Base-by-base conservation (phyloP, 371 early-diverging fungal genomes). In the Zychaea mexicana region DNA sequence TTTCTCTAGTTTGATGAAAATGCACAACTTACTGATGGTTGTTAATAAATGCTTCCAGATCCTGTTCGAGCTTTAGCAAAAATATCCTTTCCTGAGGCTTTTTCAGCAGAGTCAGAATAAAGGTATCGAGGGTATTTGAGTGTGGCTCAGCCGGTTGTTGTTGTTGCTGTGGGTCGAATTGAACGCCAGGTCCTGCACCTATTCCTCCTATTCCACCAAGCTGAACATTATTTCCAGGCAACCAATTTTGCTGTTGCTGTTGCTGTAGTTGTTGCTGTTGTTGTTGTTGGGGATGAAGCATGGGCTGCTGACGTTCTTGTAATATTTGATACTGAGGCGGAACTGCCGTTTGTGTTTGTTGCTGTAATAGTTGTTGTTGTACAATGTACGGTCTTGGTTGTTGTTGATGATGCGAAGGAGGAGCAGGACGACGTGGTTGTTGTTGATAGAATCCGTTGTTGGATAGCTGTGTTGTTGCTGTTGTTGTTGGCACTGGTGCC, bases 81-180 rank as follows among this genome's bases (percentile, higher is more conserved):
- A 92, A 90, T 49, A 88, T 65, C 52, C 92, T 78, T 58, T 93
- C 90, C 58, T 85, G 84, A 28, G 84, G 88, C 54, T 85, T 88
- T 59, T 82, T 85, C n/a, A 92, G 68, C n/a, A 90, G 82, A 46
- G 79, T 82, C n/a, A 90, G 60, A 22, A 92, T 76, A 55, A 90
- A 86, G 27, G 79, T 75, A 69, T 90, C 89, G 8, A 87, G 76
- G 28, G 73, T 77, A 49, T 71, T 57, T 15, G 69, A 49, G 26
- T 67, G 53, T 32, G 62, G 67, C 45, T 63, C 49, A 49, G 10
- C 52, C 24, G 45, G 27, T 31, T 65, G 65, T 54, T 52, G 59
- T 21, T 65, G 65, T 60, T 58, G 64, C 22, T 65, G 58, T 24
- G 46, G 60, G 17, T 55, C 59, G 9, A 30, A 55, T 9, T 52